These are phyloP conservation scores for Cercospora canescens DNA, from an alignment of 2,329 filamentous ascomycete species.

Conservation along the genomic window DNA sequence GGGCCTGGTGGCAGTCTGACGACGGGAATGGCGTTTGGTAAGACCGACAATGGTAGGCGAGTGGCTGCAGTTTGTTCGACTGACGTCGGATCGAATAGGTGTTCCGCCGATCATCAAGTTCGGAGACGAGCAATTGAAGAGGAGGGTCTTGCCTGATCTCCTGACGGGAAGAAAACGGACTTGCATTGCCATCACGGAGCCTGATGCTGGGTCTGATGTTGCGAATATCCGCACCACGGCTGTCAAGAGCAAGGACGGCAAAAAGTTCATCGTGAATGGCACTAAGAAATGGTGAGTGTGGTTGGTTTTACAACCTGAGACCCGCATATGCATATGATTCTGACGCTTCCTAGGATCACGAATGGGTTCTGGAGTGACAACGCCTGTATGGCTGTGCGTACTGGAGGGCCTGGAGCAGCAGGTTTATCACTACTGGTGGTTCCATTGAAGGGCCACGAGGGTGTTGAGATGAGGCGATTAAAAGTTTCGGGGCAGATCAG, in stretches of 20 bases:
- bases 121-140: conserved; percentile 61
- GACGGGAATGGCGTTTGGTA: conserved; percentile 65
- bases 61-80: neutral
- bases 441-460: conserved; percentile 65
- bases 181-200: conserved; percentile 80
- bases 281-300: conserved; percentile 66
- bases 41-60: neutral
- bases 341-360: conserved; percentile 57
- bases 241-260: conserved; percentile 61
- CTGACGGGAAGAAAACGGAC: conserved; percentile 65
- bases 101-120: conserved; percentile 72
- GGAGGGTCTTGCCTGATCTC: conserved; percentile 67
- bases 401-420: conserved; percentile 62
- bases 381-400: conserved; percentile 71
- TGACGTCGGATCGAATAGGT: conserved; percentile 40
- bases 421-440: conserved; percentile 70
- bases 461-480: conserved; percentile 67
- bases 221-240: conserved; percentile 71
- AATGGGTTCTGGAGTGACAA: conserved; percentile 72
- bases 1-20: conserved; percentile 67
- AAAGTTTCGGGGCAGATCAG: conserved; percentile 66
- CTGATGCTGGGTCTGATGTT: conserved; percentile 65
- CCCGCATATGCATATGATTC: neutral
- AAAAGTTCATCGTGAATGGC: conserved; percentile 71
- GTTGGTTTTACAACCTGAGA: neutral